Conservation (phyloP, 257 asterid species). For the Buddleja alternifolia region DNA sequence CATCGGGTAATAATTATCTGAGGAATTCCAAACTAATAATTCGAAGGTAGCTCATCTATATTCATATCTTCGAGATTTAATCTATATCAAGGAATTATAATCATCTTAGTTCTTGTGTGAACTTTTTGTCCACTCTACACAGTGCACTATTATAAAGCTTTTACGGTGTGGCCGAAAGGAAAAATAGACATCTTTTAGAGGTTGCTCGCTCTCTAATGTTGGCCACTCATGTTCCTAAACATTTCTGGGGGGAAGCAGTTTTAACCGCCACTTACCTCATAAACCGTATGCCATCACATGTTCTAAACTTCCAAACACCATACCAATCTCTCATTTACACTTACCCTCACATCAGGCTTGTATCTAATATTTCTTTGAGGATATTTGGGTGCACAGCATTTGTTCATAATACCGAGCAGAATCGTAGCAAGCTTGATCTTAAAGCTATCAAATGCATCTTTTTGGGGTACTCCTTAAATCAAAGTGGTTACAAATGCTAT, state of each 20-base stretch:
- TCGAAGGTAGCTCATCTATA: too few relatives aligned
- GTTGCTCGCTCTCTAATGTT: background rate
- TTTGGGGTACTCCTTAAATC: background rate
- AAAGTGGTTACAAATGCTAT: too few relatives aligned
- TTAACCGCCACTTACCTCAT: conserved; percentile 8
- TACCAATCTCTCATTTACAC: background rate
- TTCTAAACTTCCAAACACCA: conserved; percentile 3
- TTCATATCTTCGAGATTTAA: too few relatives aligned
- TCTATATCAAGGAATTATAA: too few relatives aligned
- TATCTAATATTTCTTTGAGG: background rate
- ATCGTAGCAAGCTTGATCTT: background rate
- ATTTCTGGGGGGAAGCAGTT: conserved; percentile 14
- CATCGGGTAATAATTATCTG: too few relatives aligned
- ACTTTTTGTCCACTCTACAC: background rate
- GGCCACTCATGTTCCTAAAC: background rate
- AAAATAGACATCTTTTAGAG: background rate
- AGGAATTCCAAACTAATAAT: too few relatives aligned
- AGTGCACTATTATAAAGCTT: background rate
- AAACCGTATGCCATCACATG: background rate
- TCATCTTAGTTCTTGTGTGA: background rate
- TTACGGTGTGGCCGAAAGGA: background rate
- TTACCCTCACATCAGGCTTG: background rate
- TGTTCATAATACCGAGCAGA: background rate
- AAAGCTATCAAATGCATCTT: background rate
- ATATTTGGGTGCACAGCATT: background rate